Percentiles rank a stretch among this genome's conserved stretches.
Conservation (phyloP, 345 rosid genomes). For the Salix udensis region DNA sequence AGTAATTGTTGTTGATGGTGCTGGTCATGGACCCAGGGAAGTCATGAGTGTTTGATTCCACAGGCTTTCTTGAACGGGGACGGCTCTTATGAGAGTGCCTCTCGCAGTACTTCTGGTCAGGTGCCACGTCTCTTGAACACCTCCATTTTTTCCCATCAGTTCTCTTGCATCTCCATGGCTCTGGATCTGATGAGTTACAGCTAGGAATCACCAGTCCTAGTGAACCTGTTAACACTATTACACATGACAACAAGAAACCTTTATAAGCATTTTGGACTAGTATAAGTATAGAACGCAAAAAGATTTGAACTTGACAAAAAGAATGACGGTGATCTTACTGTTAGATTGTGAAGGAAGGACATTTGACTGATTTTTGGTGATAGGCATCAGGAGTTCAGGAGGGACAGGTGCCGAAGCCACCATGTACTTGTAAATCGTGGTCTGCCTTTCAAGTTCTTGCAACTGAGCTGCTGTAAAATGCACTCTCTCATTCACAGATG, state of each 20-base stretch:
- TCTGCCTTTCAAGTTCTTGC: slow-evolving; percentile 83
- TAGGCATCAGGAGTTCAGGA: slow-evolving; percentile 51
- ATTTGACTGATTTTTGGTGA: slow-evolving; percentile 22
- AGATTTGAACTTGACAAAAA: neutral
- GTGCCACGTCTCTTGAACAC: slow-evolving; percentile 67
- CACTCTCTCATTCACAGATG: slow-evolving; percentile 20
- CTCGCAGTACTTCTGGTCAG: slow-evolving; percentile 71
- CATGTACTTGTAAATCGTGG: slow-evolving; percentile 79
- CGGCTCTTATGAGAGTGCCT: slow-evolving; percentile 70
- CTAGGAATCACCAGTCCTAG: slow-evolving; percentile 20
- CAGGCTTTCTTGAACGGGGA: slow-evolving; percentile 93
- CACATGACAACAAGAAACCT: neutral
- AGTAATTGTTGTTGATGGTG: slow-evolving; percentile 18
- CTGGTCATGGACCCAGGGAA: neutral
- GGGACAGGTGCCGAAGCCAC: slow-evolving; percentile 83
- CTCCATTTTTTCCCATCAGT: slow-evolving; percentile 85
- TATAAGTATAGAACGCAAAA: neutral
- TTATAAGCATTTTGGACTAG: neutral
- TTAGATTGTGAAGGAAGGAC: slow-evolving; percentile 26
- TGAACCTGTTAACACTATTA: slow-evolving; percentile 5
- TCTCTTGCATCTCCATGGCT: slow-evolving; percentile 75
- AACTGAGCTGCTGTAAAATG: slow-evolving; percentile 80
- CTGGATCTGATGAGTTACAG: slow-evolving; percentile 34
- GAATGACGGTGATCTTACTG: neutral
- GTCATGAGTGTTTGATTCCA: slow-evolving; percentile 46